Evolutionary conservation across 768 basidiomycete species (phyloP), one percentile per base, ranked within the genome.

Genomic region (Erythrobasidium yunnanense): DNA sequence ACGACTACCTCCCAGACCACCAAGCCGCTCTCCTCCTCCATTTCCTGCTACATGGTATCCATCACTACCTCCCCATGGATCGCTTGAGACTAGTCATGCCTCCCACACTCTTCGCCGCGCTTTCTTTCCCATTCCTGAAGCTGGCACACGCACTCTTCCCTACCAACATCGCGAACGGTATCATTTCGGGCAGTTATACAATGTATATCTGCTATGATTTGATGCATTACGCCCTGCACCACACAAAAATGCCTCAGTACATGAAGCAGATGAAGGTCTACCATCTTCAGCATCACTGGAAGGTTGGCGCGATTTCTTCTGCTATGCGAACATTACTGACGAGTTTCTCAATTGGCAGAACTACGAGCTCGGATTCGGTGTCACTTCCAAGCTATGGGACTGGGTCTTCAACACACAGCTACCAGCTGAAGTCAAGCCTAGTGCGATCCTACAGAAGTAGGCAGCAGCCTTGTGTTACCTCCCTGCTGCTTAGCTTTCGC

Each of bases 261-360:
- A 76, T 97, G 78, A 81, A 81, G 66, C 86, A 90, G 74, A 87
- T 88, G 87, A 99, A 99, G 81, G 88, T 88, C 75, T 97, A 96
- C 74, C 95, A 99, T 73, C 82, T 99, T 69, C 91, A 90, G 5
- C 92, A 96, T 74, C 93, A 96, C 76, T 95, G 93, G 80, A 95
- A 95, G 78, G 60, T 63, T 4, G 33, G 60, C 32, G 15, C 23
- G 38, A 46, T 27, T 46, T 45, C 7, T 4, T 32, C 5, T 46
- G 38, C n/a, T 3, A n/a, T n/a, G n/a, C n/a, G n/a, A n/a, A n/a
- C n/a, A n/a, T n/a, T n/a, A n/a, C n/a, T n/a, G n/a, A n/a, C n/a
- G n/a, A n/a, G n/a, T n/a, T n/a, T n/a, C n/a, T n/a, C n/a, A n/a
- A n/a, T n/a, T n/a, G n/a, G 18, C 52, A 46, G 45, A 50, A 67